Evolutionary conservation across 257 asterid genomes (phyloP).

Genomic region (Nyctanthes arbortristis): DNA sequence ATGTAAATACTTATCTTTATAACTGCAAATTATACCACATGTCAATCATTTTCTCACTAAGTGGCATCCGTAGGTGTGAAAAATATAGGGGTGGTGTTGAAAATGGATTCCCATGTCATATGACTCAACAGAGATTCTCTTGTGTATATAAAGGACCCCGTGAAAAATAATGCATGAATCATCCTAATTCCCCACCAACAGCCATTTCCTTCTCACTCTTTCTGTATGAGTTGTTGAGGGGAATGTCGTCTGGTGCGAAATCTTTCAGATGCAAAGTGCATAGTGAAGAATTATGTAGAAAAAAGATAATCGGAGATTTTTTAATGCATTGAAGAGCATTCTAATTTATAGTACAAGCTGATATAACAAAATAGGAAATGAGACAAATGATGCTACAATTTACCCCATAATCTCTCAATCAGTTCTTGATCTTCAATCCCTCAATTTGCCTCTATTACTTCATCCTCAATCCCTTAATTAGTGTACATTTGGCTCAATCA

Average conservation of each 20-base stretch:
- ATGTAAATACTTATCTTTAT: not conserved
- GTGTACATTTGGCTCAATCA: no score
- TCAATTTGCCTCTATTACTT: no score
- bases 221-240: constrained; percentile 43
- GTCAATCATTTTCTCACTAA: constrained; percentile 7
- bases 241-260: constrained; percentile 72
- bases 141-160: constrained; percentile 36
- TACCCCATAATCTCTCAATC: no score
- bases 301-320: no score
- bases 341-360: no score
- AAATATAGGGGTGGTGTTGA: constrained; percentile 16
- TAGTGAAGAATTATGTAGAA: no score
- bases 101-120: constrained; percentile 37
- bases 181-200: not conserved
- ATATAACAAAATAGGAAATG: no score
- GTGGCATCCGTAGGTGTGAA: constrained; percentile 1
- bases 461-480: no score
- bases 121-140: constrained; percentile 35
- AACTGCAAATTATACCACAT: not conserved
- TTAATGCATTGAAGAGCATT: no score
- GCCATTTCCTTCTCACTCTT: not conserved
- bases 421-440: no score
- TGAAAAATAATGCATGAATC: no score
- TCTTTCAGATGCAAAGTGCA: constrained; percentile 24
- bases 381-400: no score